Percentiles rank a stretch among this genome's conserved stretches.
Evolutionary conservation across 495 filamentous ascomycete genomes (phyloP).

Genomic region (Aspergillus sparsus): DNA sequence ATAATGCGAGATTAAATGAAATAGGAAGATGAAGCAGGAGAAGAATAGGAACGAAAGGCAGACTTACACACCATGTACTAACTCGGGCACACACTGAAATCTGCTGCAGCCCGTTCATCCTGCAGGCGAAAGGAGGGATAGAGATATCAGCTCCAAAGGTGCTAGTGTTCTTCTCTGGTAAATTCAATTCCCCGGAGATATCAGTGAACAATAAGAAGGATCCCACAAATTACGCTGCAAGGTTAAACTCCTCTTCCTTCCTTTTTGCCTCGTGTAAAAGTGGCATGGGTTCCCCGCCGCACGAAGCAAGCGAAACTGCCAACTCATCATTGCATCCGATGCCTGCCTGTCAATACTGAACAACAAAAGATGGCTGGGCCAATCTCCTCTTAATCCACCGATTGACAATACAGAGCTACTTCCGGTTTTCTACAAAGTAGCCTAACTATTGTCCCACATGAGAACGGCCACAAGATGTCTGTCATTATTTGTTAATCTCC

Average conservation of each 20-base stretch:
- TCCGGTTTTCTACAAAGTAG: constrained; percentile 11
- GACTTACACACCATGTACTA: constrained; percentile 20
- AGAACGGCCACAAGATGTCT: not conserved
- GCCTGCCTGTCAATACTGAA: constrained; percentile 44
- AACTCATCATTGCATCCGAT: constrained; percentile 86
- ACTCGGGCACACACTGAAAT: constrained; percentile 15
- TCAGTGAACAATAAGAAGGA: constrained; percentile 19
- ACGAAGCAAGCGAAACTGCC: constrained; percentile 58
- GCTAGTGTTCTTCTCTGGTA: constrained; percentile 9
- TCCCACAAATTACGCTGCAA: constrained; percentile 23
- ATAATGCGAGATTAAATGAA: constrained; percentile 11
- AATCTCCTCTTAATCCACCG: constrained; percentile 23
- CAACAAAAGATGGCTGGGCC: constrained; percentile 30
- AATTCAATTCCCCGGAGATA: constrained; percentile 15
- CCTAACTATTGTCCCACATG: constrained; percentile 15
- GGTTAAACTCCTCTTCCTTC: constrained; percentile 18
- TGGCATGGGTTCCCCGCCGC: constrained; percentile 31
- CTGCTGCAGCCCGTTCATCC: constrained; percentile 21
- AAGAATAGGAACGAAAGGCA: not conserved
- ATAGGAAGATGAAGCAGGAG: not conserved
- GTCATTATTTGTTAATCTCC: constrained; percentile 1
- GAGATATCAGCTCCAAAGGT: constrained; percentile 1
- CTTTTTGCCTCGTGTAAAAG: constrained; percentile 24
- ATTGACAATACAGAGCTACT: constrained; percentile 18
- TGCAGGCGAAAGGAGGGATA: constrained; percentile 5